Percentiles rank a stretch among this genome's conserved stretches.
Evolutionary conservation across 2,329 filamentous ascomycete species (phyloP).

Genomic region (Scytalidium sp.): DNA sequence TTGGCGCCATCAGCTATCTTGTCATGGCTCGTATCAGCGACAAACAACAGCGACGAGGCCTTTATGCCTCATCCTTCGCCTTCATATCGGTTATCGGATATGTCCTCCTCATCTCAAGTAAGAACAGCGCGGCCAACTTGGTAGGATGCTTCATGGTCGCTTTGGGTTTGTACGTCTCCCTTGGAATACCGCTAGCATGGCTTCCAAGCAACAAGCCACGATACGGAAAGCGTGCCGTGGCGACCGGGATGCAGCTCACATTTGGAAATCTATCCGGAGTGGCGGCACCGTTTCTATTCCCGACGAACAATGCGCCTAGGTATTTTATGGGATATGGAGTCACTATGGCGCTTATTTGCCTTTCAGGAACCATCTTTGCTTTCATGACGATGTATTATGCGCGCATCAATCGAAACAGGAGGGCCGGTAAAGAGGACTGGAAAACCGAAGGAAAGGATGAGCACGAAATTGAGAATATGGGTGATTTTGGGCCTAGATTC

Average conservation of each 20-base stretch:
- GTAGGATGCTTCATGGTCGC: conserved; percentile 61
- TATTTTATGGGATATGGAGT: conserved; percentile 51
- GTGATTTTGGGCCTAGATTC: conserved; percentile 36
- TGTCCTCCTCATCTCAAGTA: conserved; percentile 50
- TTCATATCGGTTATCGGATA: conserved; percentile 54
- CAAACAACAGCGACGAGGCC: conserved; percentile 50
- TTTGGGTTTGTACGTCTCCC: conserved; percentile 49
- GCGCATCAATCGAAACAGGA: conserved; percentile 32
- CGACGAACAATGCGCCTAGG: conserved; percentile 37
- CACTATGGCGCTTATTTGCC: conserved; percentile 43
- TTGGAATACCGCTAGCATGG: conserved; percentile 30
- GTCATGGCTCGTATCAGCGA: conserved; percentile 56
- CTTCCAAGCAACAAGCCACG: conserved; percentile 53
- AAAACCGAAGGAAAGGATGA: conserved; percentile 38
- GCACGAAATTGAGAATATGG: conserved; percentile 39
- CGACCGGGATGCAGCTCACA: conserved; percentile 55
- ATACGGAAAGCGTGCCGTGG: conserved; percentile 59
- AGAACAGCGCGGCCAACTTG: conserved; percentile 51
- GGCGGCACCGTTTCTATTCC: conserved; percentile 56
- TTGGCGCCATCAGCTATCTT: conserved; percentile 61
- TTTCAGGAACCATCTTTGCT: conserved; percentile 39
- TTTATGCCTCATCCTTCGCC: conserved; percentile 52
- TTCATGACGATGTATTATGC: conserved; percentile 29
- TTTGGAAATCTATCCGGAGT: conserved; percentile 59
- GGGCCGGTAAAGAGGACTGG: conserved; percentile 35